Evolutionary conservation across 148 eudicot genomes (phyloP).

Genomic region (Rhododendron ferrugineum): DNA sequence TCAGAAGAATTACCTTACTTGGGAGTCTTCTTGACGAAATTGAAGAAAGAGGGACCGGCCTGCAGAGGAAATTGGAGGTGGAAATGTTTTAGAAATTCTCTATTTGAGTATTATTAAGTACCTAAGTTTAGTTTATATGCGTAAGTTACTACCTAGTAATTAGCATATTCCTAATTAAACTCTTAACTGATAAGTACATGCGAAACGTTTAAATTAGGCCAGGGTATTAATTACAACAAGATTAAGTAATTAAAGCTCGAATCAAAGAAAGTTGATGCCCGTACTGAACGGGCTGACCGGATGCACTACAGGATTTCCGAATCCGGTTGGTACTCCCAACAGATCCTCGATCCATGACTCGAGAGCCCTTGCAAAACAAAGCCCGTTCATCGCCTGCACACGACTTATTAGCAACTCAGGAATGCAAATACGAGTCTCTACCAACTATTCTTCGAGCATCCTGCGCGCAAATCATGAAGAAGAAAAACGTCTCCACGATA

Average conservation of each 20-base stretch:
- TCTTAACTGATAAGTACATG: not conserved
- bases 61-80: not conserved
- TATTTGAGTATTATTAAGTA: not conserved
- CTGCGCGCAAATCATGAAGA: not conserved
- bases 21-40: not conserved
- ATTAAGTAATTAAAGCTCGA: not conserved
- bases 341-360: not conserved
- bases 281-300: not conserved
- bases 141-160: not conserved
- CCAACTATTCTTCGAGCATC: slow-evolving; percentile 1
- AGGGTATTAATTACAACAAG: not conserved
- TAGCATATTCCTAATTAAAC: not conserved
- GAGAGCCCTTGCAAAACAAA: no score
- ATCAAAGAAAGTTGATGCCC: not conserved
- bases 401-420: no score
- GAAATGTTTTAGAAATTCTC: not conserved
- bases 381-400: no score
- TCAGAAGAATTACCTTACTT: not conserved
- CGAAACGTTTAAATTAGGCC: not conserved
- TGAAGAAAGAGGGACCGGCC: not conserved
- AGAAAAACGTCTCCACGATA: slow-evolving; percentile 4
- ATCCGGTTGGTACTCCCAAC: not conserved
- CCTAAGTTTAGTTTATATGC: not conserved
- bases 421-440: no score
- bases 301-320: no score